Percentiles rank a stretch among this genome's conserved stretches.
phyloP scores from a whole-genome alignment of 306 rosid genomes.

The Quercus cerris region DNA sequence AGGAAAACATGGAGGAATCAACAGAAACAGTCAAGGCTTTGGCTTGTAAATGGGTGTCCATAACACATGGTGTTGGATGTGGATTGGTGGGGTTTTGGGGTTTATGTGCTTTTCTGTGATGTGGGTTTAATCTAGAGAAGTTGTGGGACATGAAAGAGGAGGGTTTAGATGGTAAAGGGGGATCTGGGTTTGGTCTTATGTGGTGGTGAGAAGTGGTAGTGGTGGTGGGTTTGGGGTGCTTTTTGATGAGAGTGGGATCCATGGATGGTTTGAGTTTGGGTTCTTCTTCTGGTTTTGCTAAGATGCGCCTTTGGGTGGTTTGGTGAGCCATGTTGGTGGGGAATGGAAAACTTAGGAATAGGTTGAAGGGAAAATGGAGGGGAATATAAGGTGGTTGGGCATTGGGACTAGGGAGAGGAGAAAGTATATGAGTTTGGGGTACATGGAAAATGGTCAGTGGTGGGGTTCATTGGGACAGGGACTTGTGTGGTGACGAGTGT shows the following conservation, averaged over 20 bases:
- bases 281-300: constrained; percentile 28
- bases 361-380: not conserved
- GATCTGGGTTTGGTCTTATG: constrained; percentile 37
- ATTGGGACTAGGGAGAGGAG: not conserved
- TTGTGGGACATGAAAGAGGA: constrained; percentile 34
- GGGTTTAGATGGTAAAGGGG: constrained; percentile 27
- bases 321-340: constrained; percentile 46
- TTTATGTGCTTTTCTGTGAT: constrained; percentile 15
- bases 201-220: constrained; percentile 22
- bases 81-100: constrained; percentile 27
- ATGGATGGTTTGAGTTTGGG: constrained; percentile 35
- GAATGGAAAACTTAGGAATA: no score
- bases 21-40: constrained; percentile 51
- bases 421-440: not conserved
- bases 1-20: constrained; percentile 40
- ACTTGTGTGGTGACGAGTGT: constrained; percentile 23
- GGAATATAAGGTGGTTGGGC: not conserved
- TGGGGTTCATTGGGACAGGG: constrained; percentile 24
- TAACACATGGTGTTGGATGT: constrained; percentile 9
- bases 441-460: constrained; percentile 1
- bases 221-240: constrained; percentile 28
- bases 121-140: constrained; percentile 34
- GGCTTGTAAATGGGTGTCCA: constrained; percentile 35
- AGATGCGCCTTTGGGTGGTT: constrained; percentile 48
- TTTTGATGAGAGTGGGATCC: constrained; percentile 28